Evolutionary conservation across 148 eudicot genomes (phyloP).

Genomic region (Pouteria glomerata): DNA sequence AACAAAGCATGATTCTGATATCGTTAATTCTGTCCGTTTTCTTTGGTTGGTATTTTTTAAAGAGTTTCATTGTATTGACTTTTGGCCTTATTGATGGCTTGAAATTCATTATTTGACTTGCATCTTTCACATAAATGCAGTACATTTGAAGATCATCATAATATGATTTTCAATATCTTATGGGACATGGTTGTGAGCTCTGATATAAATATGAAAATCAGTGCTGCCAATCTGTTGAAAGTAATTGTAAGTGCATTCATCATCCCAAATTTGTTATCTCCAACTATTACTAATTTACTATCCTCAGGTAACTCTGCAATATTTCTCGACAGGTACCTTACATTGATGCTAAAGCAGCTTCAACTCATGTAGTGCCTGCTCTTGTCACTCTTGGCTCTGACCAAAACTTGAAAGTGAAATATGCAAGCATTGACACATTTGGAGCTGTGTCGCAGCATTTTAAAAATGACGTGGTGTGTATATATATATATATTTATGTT

Average conservation of each 20-base stretch:
- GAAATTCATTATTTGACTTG: constrained; percentile 11
- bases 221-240: constrained; percentile 82
- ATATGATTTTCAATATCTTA: constrained; percentile 37
- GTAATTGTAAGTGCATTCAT: constrained; percentile 53
- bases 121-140: constrained; percentile 34
- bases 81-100: background rate
- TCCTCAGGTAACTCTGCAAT: background rate
- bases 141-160: constrained; percentile 69
- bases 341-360: constrained; percentile 80
- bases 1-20: constrained; percentile 41
- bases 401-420: constrained; percentile 76
- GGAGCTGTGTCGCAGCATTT: constrained; percentile 98
- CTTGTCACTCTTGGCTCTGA: constrained; percentile 96
- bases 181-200: constrained; percentile 99
- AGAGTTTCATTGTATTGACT: background rate
- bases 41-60: constrained; percentile 49
- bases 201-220: constrained; percentile 61
- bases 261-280: constrained; percentile 6
- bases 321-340: constrained; percentile 63
- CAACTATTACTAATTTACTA: background rate
- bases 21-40: constrained; percentile 72
- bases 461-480: constrained; percentile 74
- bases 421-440: constrained; percentile 94
- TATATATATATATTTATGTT: constrained; percentile 15
- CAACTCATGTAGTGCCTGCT: constrained; percentile 91